Evolutionary conservation across 257 asterid genomes (phyloP).

Genomic region (Osmanthus fragrans): DNA sequence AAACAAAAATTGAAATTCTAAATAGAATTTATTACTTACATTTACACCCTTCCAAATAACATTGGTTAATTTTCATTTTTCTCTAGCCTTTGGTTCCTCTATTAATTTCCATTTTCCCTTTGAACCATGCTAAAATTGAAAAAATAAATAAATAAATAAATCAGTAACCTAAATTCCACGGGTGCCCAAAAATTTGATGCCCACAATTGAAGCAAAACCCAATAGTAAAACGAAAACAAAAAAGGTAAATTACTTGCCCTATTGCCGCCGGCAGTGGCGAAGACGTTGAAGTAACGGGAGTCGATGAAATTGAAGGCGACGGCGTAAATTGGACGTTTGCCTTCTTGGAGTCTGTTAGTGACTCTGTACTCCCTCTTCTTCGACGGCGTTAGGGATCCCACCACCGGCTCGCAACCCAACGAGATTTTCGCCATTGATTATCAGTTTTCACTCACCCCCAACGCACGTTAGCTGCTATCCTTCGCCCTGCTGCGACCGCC

Average conservation of each 20-base stretch:
- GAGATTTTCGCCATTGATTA: slow-evolving; percentile 60
- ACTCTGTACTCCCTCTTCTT: slow-evolving; percentile 82
- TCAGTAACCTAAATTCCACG: neutral
- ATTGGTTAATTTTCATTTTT: neutral
- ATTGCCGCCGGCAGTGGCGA: slow-evolving; percentile 97
- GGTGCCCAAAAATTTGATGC: neutral
- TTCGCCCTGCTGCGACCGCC: neutral
- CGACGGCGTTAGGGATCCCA: slow-evolving; percentile 72
- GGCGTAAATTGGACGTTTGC: slow-evolving; percentile 91
- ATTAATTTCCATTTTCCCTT: neutral
- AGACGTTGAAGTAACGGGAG: slow-evolving; percentile 77
- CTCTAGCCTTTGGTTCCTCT: neutral
- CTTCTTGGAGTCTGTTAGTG: slow-evolving; percentile 90
- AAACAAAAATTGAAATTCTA: neutral
- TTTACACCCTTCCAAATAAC: neutral
- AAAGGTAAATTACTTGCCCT: slow-evolving; percentile 40
- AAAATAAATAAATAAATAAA: neutral
- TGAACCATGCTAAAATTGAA: neutral
- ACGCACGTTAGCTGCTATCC: neutral
- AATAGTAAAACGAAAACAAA: neutral
- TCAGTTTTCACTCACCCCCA: neutral
- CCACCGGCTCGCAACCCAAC: slow-evolving; percentile 81
- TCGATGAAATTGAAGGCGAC: slow-evolving; percentile 92
- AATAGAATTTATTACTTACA: neutral
- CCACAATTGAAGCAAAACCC: neutral